Evolutionary conservation across 192 early-diverging fungal species (phyloP), one percentile per base, ranked within the genome.

Genomic region (Martensiomyces pterosporus): DNA sequence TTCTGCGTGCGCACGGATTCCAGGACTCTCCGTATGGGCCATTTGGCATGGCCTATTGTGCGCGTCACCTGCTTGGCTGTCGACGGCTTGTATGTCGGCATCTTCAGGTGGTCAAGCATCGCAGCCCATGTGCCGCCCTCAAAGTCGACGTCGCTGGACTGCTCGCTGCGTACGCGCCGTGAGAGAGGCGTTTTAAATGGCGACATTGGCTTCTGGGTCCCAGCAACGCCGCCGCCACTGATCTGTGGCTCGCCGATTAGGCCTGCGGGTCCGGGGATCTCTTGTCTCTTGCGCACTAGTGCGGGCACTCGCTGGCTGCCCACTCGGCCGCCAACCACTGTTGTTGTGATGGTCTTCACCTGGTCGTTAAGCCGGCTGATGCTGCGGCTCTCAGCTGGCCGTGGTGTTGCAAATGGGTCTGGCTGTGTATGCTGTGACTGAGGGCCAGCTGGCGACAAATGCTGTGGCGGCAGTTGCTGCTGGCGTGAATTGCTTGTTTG

Each of bases 81-180:
- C 2, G 39, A 27, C 9, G 65, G 54, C 19, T 26, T 52, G 51
- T 75, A 75, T 9, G 52, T 15, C 1, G 65, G 57, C 39, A 75
- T 36, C 0, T 24, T 34, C 13, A 75, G 53, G 26, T 57, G 52
- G 12, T 68, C 57, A 7, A 68, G 53, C 57, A 75, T 64, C 3
- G 58, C 61, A 8, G 56, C 49, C 72, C 72, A 75, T 12, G 72
- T 68, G 9, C 61, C 61, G 41, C 54, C 40, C 21, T 68, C 65
- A 43, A 75, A 75, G 22, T 75, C 72, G 2, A 47, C 43, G 10
- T 57, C 66, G 23, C 25, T 42, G 0, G 61, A 9, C 6, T 60
- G 52, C 32, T 55, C 52, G 22, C n/a, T 37, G 22, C 49, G 35
- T 3, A 25, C 43, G 4, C 22, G 43, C 23, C 49, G 52, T 2